These are phyloP conservation scores for Naganishia kalamii DNA, from an alignment of 768 basidiomycete genomes.

Conservation along the genomic window DNA sequence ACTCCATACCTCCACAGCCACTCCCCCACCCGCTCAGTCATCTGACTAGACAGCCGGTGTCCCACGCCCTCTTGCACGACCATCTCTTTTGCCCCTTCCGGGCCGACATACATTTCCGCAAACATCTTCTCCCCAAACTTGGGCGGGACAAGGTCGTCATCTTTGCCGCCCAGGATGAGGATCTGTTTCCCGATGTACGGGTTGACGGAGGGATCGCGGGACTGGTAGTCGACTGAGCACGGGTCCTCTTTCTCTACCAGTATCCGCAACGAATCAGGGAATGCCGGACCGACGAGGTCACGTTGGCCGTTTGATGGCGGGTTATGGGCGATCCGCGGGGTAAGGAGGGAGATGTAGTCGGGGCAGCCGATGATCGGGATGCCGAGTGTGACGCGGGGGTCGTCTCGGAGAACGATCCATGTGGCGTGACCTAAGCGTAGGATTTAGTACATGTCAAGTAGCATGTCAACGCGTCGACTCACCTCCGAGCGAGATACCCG, in stretches of 20 bases:
- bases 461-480: background rate
- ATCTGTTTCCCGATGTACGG: constrained; percentile 68
- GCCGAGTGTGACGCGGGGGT: constrained; percentile 50
- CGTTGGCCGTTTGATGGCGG: constrained; percentile 48
- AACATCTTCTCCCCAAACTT: constrained; percentile 57
- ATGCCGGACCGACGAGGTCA: constrained; percentile 52
- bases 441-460: background rate
- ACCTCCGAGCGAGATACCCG: constrained; percentile 72
- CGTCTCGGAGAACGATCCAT: constrained; percentile 62
- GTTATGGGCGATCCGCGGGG: constrained; percentile 47
- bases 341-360: constrained; percentile 58
- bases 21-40: constrained; percentile 52
- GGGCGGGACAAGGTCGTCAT: constrained; percentile 65
- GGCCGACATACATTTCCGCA: constrained; percentile 54
- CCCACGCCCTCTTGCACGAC: constrained; percentile 56
- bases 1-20: constrained; percentile 43
- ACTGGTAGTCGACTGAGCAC: constrained; percentile 49
- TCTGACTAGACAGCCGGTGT: constrained; percentile 59
- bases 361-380: constrained; percentile 65
- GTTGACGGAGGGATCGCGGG: constrained; percentile 36
- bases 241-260: constrained; percentile 54
- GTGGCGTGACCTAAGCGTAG: constrained; percentile 57
- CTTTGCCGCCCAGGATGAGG: constrained; percentile 62
- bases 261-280: constrained; percentile 52
- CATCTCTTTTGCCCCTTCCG: constrained; percentile 55